Evolutionary conservation across 139 green algal genomes (phyloP).

Genomic region (Tetraselmis chui): DNA sequence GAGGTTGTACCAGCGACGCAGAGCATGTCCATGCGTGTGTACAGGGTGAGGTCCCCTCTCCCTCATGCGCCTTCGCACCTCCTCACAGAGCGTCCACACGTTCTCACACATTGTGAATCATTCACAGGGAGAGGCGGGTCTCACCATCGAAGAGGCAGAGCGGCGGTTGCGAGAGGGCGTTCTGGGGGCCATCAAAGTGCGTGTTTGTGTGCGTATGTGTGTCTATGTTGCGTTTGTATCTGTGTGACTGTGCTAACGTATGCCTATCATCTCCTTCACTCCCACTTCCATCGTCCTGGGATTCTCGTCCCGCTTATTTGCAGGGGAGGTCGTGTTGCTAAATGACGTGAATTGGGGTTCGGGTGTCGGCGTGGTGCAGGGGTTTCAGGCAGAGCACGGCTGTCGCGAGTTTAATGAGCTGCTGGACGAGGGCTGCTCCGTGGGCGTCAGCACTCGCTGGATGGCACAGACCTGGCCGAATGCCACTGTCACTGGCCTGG

Average conservation of each 20-base stretch:
- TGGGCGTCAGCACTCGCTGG: conserved; percentile 65
- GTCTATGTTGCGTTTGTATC: too few relatives aligned
- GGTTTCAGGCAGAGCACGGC: conserved; percentile 2
- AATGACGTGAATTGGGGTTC: not conserved
- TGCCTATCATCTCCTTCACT: too few relatives aligned
- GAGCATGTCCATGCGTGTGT: not conserved
- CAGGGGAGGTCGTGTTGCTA: not conserved
- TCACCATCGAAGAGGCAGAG: conserved; percentile 5
- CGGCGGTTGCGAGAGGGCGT: conserved; percentile 31
- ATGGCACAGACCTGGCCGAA: conserved; percentile 48
- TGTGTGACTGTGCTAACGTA: too few relatives aligned
- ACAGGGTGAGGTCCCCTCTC: not conserved
- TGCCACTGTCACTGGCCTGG: conserved; percentile 54
- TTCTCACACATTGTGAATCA: conserved; percentile 27
- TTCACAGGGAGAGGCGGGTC: conserved; percentile 18
- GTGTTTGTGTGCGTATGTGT: too few relatives aligned
- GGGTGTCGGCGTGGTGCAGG: not conserved
- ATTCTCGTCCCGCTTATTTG: not conserved
- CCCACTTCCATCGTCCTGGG: too few relatives aligned
- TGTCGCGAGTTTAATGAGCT: conserved; percentile 17
- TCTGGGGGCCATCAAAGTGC: conserved; percentile 31
- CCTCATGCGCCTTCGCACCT: conserved; percentile 61
- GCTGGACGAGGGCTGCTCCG: conserved; percentile 79
- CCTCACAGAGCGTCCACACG: conserved; percentile 31
- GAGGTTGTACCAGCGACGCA: not conserved